Base-by-base conservation (phyloP, 306 rosid genomes). In the Bauhinia variegata region DNA sequence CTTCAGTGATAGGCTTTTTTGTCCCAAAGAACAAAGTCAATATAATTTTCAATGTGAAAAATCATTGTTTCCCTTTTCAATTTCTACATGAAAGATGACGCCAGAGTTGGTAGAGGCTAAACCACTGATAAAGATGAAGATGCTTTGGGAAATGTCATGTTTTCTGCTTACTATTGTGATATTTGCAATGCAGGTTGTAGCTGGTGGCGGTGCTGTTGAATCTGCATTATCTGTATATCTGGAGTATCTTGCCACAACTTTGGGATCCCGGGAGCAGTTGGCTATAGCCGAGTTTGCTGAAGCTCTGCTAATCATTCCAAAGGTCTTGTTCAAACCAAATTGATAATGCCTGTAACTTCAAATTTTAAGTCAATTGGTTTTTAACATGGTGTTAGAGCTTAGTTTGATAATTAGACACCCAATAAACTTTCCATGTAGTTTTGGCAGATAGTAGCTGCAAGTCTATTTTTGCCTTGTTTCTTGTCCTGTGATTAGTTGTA, bases 131-230 rank as follows among this genome's bases (percentile, higher is more conserved):
- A 8, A 23, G 23, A 3, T 61, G 51, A 12, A 42, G 42, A 7
- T 42, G 4, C 44, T 6, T 13, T 9, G 16, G 18, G 49, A 19
- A 28, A 15, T 8, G 33, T 12, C 16, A 46, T 34, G 19, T 33
- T 47, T 8, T 9, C 15, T 23, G 16, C 38, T 23, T 46, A 15
- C 57, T 47, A 30, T 38, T 78, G 28, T 23, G 28, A 23, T 36
- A 41, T 38, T 68, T 63, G 49, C 47, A 13, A 62, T 65, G 54
- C 88, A 93, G 99, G 97, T 93, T 56, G 99, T 93, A 39, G 90
- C 99, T n/a, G 99, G 99, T 71, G 99, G 99, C 58, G 99, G 97
- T 50, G 98, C 96, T 53, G 98, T 92, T 36, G 98, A 92, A 82
- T 56, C 98, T 66, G 96, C 96, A 6, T 74, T 93, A 53, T 90